Conservation (phyloP, 1,284 basidiomycete species). For the Boletus austroedulis region DNA sequence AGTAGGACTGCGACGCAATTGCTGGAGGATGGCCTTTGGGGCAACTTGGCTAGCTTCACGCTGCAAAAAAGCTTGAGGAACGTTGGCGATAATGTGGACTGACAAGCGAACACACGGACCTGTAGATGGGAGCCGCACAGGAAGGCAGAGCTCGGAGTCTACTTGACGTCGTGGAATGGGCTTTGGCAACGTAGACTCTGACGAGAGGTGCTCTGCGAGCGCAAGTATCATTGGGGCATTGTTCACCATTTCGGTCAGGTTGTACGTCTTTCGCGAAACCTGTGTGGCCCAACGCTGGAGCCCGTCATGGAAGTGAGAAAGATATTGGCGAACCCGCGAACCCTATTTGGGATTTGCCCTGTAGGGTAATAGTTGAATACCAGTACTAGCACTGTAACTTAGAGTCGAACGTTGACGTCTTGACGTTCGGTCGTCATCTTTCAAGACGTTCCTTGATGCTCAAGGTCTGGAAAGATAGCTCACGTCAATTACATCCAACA, state of each 20-base stretch:
- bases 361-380: constrained; percentile 1
- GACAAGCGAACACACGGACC: constrained; percentile 41
- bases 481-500: constrained; percentile 20
- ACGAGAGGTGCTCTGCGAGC: constrained; percentile 38
- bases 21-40: constrained; percentile 51
- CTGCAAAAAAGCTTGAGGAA: constrained; percentile 55
- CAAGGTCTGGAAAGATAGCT: constrained; percentile 52
- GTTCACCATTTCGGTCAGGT: constrained; percentile 46
- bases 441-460: constrained; percentile 41
- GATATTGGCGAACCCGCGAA: background rate
- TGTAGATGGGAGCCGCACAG: constrained; percentile 61
- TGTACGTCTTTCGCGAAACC: background rate
- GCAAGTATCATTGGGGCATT: constrained; percentile 48
- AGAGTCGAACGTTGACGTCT: too few relatives aligned
- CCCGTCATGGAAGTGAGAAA: constrained; percentile 19
- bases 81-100: constrained; percentile 19
- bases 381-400: too few relatives aligned
- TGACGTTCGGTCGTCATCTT: too few relatives aligned
- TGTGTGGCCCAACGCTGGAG: background rate
- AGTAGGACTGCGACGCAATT: constrained; percentile 44
- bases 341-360: constrained; percentile 3
- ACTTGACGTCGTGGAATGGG: constrained; percentile 38
- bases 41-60: constrained; percentile 61
- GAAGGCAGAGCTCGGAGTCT: constrained; percentile 56
- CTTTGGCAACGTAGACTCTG: constrained; percentile 13